These are phyloP conservation scores for Naganishia sp. DNA, from an alignment of 1,284 basidiomycete species.

Conservation along the genomic window DNA sequence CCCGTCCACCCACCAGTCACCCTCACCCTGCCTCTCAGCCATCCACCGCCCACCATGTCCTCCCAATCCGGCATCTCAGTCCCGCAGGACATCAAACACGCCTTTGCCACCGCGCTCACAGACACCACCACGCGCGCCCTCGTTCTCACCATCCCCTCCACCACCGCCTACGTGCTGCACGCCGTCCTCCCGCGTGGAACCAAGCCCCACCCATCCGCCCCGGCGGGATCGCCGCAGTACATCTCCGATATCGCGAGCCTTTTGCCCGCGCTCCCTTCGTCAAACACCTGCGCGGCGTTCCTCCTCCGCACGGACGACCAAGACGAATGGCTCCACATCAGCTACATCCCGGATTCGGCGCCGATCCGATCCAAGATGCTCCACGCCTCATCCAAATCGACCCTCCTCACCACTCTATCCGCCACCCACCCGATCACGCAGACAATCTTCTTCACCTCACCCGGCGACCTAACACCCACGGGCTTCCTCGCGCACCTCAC, in stretches of 20 bases:
- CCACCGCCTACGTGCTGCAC: conserved; percentile 12
- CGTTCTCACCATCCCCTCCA: conserved; percentile 52
- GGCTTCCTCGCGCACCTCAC: conserved; percentile 73
- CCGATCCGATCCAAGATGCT: conserved; percentile 70
- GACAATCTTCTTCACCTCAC: conserved; percentile 76
- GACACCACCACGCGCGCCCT: conserved; percentile 46
- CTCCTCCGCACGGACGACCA: conserved; percentile 49
- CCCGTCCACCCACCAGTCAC: not conserved
- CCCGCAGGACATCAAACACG: conserved; percentile 42
- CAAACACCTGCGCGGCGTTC: conserved; percentile 51
- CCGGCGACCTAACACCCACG: conserved; percentile 56
- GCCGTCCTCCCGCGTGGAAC: conserved; percentile 36
- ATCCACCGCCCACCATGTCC: conserved; percentile 42
- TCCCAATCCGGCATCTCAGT: conserved; percentile 53
- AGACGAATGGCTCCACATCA: conserved; percentile 54
- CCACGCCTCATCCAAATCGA: conserved; percentile 78
- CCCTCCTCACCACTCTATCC: conserved; percentile 72
- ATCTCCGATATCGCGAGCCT: conserved; percentile 47
- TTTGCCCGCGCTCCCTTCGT: conserved; percentile 42
- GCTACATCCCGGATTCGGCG: conserved; percentile 53
- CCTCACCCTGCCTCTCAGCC: not conserved
- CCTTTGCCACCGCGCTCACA: conserved; percentile 40
- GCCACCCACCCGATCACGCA: conserved; percentile 51
- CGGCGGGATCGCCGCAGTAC: conserved; percentile 42
- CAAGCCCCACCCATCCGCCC: conserved; percentile 46